Evolutionary conservation across 2,329 filamentous ascomycete genomes (phyloP), one percentile per base, ranked within the genome.

Genomic region (Monilinia polystroma): DNA sequence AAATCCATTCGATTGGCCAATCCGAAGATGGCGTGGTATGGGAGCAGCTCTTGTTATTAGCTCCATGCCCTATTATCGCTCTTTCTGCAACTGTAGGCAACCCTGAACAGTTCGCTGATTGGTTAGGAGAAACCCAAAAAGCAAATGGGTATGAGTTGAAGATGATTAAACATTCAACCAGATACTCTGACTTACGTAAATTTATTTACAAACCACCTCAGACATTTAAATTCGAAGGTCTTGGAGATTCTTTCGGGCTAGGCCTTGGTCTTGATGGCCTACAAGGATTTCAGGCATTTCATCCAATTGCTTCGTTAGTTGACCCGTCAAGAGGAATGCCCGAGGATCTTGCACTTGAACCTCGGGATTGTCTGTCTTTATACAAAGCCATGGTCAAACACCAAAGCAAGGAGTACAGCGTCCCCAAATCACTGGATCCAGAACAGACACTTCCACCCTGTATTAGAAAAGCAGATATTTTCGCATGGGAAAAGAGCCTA

Each of bases 1-100:
- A 94, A 78, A 87, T 93, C 2, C 90, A 94, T 75, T 92, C 86
- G 45, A 93, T 94, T 68, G 89, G 90, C 0, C 87, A 93, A 74
- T 84, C 87, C 0, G 88, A 92, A 10, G 90, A 93, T 70, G 90
- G 90, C 63, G 79, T 92, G 1, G 81, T 93, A 2, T 94, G 90
- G 90, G 90, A 94, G 72, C 90, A 93, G 73, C 80, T 94, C 4
- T 79, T 93, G 1, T 81, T 93, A 1, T 81, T 92, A 68, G 85
- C 90, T 0, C 90, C 90, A 1, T 93, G 90, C 71, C 90, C 89
- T 0, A 90, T 94, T 60, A 90, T 93, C 70, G 90, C 90, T 0
- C 82, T 94, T 1, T 93, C 90, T 1, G 91, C 90, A 1, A 94
- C 91, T 0, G 88, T 94, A 18, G 90, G 90, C 4, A 93, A 93